These are phyloP conservation scores for Rhodotorula sp. DNA, from an alignment of 1,284 basidiomycete species.

Conservation along the genomic window DNA sequence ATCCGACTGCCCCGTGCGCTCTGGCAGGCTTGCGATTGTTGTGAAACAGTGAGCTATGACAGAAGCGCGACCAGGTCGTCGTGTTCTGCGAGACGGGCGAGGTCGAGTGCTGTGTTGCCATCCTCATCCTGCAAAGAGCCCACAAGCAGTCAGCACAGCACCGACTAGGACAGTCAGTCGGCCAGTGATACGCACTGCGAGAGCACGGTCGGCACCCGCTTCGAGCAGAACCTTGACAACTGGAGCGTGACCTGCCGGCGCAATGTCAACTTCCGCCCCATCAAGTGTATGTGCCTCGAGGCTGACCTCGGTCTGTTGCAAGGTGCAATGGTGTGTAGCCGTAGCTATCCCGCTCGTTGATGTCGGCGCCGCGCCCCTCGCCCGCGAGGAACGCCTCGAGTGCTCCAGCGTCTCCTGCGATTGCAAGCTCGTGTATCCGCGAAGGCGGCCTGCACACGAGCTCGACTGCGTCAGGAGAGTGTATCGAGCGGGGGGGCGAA, in stretches of 20 bases:
- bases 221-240: constrained; percentile 64
- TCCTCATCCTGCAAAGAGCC: constrained; percentile 64
- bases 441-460: constrained; percentile 14
- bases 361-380: constrained; percentile 55
- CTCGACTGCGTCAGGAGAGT: neutral
- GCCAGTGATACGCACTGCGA: constrained; percentile 58
- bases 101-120: constrained; percentile 64
- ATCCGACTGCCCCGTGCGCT: too few relatives aligned
- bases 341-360: constrained; percentile 58
- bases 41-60: neutral
- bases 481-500: neutral
- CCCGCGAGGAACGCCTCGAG: constrained; percentile 57
- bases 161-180: accelerated
- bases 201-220: constrained; percentile 63
- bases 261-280: too few relatives aligned
- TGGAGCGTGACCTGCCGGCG: constrained; percentile 54
- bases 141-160: too few relatives aligned
- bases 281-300: too few relatives aligned
- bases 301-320: constrained; percentile 69
- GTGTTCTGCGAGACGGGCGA: constrained; percentile 69
- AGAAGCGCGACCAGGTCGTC: constrained; percentile 62
- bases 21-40: too few relatives aligned
- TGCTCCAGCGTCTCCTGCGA: constrained; percentile 60
- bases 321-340: constrained; percentile 83
- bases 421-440: constrained; percentile 64